Conservation (phyloP, 78 protist species). For the Dictyostelium intermedium region DNA sequence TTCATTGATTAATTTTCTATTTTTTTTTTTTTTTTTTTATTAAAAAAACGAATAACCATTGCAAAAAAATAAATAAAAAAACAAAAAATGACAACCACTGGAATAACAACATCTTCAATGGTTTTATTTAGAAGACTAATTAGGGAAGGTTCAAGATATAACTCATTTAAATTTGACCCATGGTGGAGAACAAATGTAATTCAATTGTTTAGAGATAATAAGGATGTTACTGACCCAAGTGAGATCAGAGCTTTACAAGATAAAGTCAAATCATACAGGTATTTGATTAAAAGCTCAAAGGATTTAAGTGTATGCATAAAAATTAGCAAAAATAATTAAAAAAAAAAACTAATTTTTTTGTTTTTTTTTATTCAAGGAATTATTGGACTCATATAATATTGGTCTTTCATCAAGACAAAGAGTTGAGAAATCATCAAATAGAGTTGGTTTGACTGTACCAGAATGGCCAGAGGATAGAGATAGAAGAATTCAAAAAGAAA, state of each 20-base stretch:
- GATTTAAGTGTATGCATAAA: slow-evolving; percentile 42
- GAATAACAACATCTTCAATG: slow-evolving; percentile 48
- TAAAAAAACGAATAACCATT: neutral
- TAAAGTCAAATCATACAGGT: slow-evolving; percentile 51
- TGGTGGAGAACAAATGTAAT: slow-evolving; percentile 59
- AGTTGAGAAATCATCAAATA: slow-evolving; percentile 56
- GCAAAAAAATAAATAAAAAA: neutral
- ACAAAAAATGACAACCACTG: neutral
- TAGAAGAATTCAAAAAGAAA: slow-evolving; percentile 22
- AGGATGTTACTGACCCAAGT: slow-evolving; percentile 16
- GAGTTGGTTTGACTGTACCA: slow-evolving; percentile 65
- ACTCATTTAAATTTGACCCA: neutral
- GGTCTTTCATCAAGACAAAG: slow-evolving; percentile 66
- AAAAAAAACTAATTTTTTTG: neutral
- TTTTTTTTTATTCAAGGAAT: neutral
- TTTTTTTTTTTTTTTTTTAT: too few species aligned
- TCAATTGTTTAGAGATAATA: slow-evolving; percentile 50
- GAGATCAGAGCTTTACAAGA: slow-evolving; percentile 38
- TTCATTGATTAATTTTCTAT: too few species aligned
- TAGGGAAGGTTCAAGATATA: slow-evolving; percentile 68
- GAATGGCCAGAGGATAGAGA: slow-evolving; percentile 78
- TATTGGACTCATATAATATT: slow-evolving; percentile 64
- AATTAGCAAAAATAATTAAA: neutral
- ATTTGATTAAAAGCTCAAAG: slow-evolving; percentile 35
- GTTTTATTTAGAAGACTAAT: slow-evolving; percentile 67